These are phyloP conservation scores for Pichia sp. DNA, from an alignment of 1,139 yeast genomes.

Conservation along the genomic window DNA sequence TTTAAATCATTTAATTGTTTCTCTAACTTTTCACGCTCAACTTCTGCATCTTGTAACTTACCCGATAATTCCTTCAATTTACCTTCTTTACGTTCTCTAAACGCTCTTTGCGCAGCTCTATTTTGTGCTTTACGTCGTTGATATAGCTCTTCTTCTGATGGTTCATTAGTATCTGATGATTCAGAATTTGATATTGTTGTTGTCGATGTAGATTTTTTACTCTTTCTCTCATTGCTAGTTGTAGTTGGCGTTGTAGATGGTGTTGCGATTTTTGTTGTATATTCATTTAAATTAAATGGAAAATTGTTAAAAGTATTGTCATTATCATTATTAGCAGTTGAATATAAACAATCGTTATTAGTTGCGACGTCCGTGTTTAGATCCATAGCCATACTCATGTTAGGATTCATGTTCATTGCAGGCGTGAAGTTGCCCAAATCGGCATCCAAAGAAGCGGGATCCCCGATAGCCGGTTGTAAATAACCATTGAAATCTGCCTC, in stretches of 20 bases:
- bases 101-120: slow-evolving; percentile 86
- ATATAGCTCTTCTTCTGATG: slow-evolving; percentile 42
- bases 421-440: not conserved
- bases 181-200: not conserved
- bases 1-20: slow-evolving; percentile 50
- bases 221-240: not conserved
- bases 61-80: slow-evolving; percentile 62
- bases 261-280: not conserved
- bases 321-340: not conserved
- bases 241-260: not conserved
- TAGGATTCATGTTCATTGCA: not conserved
- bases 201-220: not conserved
- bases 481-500: not conserved
- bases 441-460: not conserved
- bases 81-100: slow-evolving; percentile 77
- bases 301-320: not conserved
- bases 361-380: not conserved
- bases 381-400: not conserved
- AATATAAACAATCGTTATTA: not conserved
- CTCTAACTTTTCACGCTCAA: slow-evolving; percentile 45
- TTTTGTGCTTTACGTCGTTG: slow-evolving; percentile 71
- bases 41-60: slow-evolving; percentile 54
- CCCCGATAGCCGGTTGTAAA: not conserved
- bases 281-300: not conserved
- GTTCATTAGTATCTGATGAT: not conserved